These are phyloP conservation scores for Claviceps spartinae DNA, from an alignment of 2,329 filamentous ascomycete genomes.

Conservation along the genomic window DNA sequence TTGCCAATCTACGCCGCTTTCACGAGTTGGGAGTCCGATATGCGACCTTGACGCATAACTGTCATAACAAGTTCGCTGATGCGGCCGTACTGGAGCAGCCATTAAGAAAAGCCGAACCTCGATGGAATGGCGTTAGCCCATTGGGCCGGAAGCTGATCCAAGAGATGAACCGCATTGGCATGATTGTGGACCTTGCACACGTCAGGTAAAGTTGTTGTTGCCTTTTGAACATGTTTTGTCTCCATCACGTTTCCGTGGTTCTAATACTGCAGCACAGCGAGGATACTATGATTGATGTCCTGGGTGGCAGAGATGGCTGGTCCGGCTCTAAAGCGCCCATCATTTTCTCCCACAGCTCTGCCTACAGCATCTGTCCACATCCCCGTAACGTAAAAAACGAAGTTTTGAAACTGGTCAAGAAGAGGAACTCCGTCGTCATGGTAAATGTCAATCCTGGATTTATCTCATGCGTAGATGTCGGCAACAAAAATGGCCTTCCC, in stretches of 20 bases:
- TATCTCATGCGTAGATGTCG: slow-evolving; percentile 55
- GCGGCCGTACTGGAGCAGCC: slow-evolving; percentile 26
- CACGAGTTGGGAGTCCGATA: slow-evolving; percentile 73
- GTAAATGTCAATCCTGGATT: slow-evolving; percentile 80
- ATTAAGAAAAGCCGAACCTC: slow-evolving; percentile 29
- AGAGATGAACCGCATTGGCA: slow-evolving; percentile 67
- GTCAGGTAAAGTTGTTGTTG: slow-evolving; percentile 32
- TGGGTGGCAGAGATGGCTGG: slow-evolving; percentile 52
- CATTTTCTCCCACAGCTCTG: slow-evolving; percentile 82
- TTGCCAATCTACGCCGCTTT: slow-evolving; percentile 61
- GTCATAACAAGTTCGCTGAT: slow-evolving; percentile 1
- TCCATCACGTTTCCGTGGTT: slow-evolving; percentile 8
- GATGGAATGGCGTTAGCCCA: slow-evolving; percentile 57
- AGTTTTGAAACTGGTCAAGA: slow-evolving; percentile 62
- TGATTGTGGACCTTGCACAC: slow-evolving; percentile 65
- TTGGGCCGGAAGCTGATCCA: slow-evolving; percentile 54
- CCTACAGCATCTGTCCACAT: slow-evolving; percentile 69
- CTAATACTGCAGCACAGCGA: slow-evolving; percentile 31
- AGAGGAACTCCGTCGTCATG: slow-evolving; percentile 69
- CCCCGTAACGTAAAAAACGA: slow-evolving; percentile 83
- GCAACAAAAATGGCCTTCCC: slow-evolving; percentile 50
- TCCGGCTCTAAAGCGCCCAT: slow-evolving; percentile 63
- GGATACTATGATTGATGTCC: slow-evolving; percentile 75
- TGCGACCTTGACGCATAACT: slow-evolving; percentile 79
- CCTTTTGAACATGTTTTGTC: slow-evolving; percentile 36